Conservation (phyloP, 208 protist genomes). For the Leishmania tarentolae region DNA sequence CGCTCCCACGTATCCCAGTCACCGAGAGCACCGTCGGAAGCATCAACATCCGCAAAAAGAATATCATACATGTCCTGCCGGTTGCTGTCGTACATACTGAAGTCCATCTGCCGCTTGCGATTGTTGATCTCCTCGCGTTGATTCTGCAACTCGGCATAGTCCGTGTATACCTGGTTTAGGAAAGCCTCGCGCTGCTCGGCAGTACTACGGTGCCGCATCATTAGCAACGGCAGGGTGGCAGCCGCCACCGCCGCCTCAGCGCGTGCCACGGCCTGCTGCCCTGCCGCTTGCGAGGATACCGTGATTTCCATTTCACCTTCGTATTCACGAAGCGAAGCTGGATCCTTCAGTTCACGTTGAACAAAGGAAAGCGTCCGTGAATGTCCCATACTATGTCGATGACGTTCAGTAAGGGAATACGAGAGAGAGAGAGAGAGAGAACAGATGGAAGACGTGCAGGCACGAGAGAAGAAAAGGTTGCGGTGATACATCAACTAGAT, state of each 20-base stretch:
- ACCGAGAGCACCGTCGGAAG: slow-evolving; percentile 39
- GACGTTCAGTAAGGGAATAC: background rate
- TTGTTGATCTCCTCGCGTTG: slow-evolving; percentile 64
- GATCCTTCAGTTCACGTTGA: background rate
- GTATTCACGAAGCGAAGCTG: background rate
- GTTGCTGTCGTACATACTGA: slow-evolving; percentile 67
- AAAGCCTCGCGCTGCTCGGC: slow-evolving; percentile 61
- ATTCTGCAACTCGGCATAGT: slow-evolving; percentile 71
- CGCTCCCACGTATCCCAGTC: slow-evolving; percentile 84
- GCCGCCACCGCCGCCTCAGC: slow-evolving; percentile 6
- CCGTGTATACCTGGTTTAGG: slow-evolving; percentile 65
- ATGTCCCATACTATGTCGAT: background rate
- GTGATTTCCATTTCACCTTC: background rate
- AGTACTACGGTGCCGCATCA: slow-evolving; percentile 30
- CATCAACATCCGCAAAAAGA: slow-evolving; percentile 44
- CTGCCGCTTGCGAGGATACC: background rate
- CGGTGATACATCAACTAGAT: background rate
- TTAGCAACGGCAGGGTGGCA: background rate
- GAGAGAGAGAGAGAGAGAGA: background rate
- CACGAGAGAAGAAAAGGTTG: background rate
- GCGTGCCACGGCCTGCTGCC: background rate
- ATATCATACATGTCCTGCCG: slow-evolving; percentile 62
- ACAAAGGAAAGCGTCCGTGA: background rate
- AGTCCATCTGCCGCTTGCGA: slow-evolving; percentile 52
- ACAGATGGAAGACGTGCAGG: background rate